phyloP scores from a whole-genome alignment of 1,139 yeast species.

The Zygotorulaspora mrakii region DNA sequence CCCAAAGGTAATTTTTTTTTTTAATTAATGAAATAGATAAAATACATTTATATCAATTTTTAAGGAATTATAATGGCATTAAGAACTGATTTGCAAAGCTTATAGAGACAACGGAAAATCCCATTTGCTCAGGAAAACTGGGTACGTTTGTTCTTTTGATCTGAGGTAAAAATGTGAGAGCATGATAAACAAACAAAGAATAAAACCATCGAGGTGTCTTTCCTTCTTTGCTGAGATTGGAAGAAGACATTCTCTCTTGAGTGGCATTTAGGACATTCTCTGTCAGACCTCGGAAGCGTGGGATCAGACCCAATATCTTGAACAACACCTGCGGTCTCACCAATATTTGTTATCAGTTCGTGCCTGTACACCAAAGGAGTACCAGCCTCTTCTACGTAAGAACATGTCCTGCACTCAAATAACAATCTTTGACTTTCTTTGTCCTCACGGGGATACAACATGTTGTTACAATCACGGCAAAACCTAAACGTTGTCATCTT shows the following conservation, averaged over 20 bases:
- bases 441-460: conserved; percentile 98
- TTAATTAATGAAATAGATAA: conserved; percentile 2
- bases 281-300: conserved; percentile 89
- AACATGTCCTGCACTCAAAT: conserved; percentile 93
- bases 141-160: conserved; percentile 37
- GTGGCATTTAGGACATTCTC: conserved; percentile 86
- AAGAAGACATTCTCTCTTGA: conserved; percentile 91
- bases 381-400: conserved; percentile 88
- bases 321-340: conserved; percentile 97
- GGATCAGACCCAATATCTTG: conserved; percentile 96
- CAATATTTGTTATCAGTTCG: conserved; percentile 78
- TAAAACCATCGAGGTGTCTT: conserved; percentile 92
- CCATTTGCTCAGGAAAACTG: conserved; percentile 23
- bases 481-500: conserved; percentile 85
- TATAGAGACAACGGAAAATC: too few relatives aligned
- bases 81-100: too few relatives aligned
- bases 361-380: conserved; percentile 87
- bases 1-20: too few relatives aligned
- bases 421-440: conserved; percentile 62
- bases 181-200: conserved; percentile 91
- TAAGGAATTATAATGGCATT: too few relatives aligned
- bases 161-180: conserved; percentile 61
- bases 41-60: too few relatives aligned
- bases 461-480: conserved; percentile 93
- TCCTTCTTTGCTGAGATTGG: conserved; percentile 91